Evolutionary conservation across 2,329 filamentous ascomycete species (phyloP).

Genomic region (Myriosclerotinia curreyana): DNA sequence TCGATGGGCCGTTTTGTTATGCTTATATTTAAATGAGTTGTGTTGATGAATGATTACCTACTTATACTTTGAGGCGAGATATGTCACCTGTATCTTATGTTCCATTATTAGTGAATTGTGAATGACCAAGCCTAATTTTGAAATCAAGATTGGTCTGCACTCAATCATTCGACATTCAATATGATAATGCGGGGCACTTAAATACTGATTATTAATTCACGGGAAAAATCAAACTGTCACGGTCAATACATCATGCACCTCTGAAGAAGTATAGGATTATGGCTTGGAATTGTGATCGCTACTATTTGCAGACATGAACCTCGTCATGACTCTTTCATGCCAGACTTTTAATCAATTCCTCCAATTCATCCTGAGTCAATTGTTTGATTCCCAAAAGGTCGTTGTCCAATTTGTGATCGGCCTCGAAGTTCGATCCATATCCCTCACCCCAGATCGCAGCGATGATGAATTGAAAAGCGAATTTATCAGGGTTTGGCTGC

Average conservation of each 20-base stretch:
- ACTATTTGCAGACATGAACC: too few relatives aligned
- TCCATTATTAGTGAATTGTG: too few relatives aligned
- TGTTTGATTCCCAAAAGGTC: conserved; percentile 66
- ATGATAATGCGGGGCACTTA: too few relatives aligned
- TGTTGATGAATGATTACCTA: too few relatives aligned
- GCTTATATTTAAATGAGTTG: conserved; percentile 40
- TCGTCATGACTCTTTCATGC: neutral
- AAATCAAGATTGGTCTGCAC: too few relatives aligned
- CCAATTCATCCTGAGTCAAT: conserved; percentile 51
- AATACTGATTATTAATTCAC: too few relatives aligned
- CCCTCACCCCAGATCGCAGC: conserved; percentile 39
- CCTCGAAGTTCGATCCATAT: conserved; percentile 34
- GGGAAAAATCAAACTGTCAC: too few relatives aligned
- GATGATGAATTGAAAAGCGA: conserved; percentile 24
- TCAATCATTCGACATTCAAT: neutral
- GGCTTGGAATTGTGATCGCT: neutral
- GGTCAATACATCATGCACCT: too few relatives aligned
- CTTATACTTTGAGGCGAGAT: too few relatives aligned
- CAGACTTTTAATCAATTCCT: conserved; percentile 26
- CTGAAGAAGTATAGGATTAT: neutral
- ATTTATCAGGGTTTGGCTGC: conserved; percentile 25
- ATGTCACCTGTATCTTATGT: neutral
- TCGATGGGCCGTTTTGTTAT: conserved; percentile 42
- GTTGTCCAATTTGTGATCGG: conserved; percentile 48
- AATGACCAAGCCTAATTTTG: too few relatives aligned